These are phyloP conservation scores for Coniosporium tulheliwenetii DNA, from an alignment of 2,329 filamentous ascomycete species.

Conservation along the genomic window DNA sequence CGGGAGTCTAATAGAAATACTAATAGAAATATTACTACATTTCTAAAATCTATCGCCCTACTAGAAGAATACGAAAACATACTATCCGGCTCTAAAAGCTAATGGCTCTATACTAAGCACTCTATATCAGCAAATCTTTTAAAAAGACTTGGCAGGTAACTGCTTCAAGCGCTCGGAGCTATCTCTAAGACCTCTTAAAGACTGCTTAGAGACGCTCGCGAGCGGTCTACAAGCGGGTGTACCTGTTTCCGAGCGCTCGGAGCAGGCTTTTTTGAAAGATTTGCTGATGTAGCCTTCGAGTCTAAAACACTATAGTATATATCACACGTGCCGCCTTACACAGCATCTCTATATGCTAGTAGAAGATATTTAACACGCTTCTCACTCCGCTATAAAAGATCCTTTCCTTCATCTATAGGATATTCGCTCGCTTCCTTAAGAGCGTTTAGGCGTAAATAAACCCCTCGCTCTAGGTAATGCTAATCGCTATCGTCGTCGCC, in stretches of 20 bases:
- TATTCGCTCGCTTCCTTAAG: constrained; percentile 35
- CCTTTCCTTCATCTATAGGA: constrained; percentile 26
- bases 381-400: constrained; percentile 36
- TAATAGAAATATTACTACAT: constrained; percentile 37
- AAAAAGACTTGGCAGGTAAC: too few relatives aligned
- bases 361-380: constrained; percentile 30
- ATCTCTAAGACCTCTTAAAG: too few relatives aligned
- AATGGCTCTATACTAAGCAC: constrained; percentile 14
- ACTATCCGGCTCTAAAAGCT: constrained; percentile 17
- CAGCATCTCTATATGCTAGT: constrained; percentile 15
- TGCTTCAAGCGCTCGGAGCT: too few relatives aligned
- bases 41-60: constrained; percentile 10
- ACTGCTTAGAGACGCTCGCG: too few relatives aligned
- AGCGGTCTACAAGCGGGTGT: too few relatives aligned
- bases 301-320: constrained; percentile 1
- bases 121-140: too few relatives aligned
- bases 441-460: constrained; percentile 95
- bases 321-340: constrained; percentile 10
- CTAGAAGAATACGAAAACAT: constrained; percentile 9
- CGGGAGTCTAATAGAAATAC: constrained; percentile 14
- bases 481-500: constrained; percentile 77
- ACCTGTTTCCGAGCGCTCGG: too few relatives aligned
- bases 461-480: constrained; percentile 93
- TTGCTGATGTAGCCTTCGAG: constrained; percentile 4
- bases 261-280: too few relatives aligned